These are phyloP conservation scores for Penicillium desertorum DNA, from an alignment of 495 filamentous ascomycete genomes.

Conservation along the genomic window DNA sequence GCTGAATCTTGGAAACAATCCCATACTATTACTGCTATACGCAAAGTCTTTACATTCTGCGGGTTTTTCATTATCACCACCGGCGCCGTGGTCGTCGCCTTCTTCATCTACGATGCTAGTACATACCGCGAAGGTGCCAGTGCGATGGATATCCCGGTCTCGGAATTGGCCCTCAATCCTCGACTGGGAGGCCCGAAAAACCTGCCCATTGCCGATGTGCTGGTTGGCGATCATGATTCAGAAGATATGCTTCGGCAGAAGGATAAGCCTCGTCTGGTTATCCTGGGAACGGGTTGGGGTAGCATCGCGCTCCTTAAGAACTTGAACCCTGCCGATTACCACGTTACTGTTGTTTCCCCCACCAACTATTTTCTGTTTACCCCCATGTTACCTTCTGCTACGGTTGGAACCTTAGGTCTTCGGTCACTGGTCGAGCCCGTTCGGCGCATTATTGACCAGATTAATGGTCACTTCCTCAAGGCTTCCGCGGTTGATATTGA, in stretches of 20 bases:
- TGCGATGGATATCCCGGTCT: slow-evolving; percentile 73
- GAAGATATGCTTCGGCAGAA: slow-evolving; percentile 65
- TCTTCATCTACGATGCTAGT: slow-evolving; percentile 93
- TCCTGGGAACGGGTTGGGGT: slow-evolving; percentile 94
- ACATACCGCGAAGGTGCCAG: slow-evolving; percentile 74
- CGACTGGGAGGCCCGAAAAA: slow-evolving; percentile 92
- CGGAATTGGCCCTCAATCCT: slow-evolving; percentile 77
- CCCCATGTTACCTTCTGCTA: slow-evolving; percentile 94
- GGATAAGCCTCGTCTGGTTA: slow-evolving; percentile 86
- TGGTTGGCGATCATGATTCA: slow-evolving; percentile 83
- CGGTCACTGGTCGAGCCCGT: slow-evolving; percentile 91
- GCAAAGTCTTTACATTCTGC: slow-evolving; percentile 53
- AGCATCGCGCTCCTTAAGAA: slow-evolving; percentile 89
- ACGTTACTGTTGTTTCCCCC: slow-evolving; percentile 90
- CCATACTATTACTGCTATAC: slow-evolving; percentile 25
- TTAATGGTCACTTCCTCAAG: slow-evolving; percentile 87
- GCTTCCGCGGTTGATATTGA: slow-evolving; percentile 84
- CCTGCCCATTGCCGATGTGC: slow-evolving; percentile 81
- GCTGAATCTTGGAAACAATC: slow-evolving; percentile 16
- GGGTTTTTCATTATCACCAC: slow-evolving; percentile 59
- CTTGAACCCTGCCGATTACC: slow-evolving; percentile 84
- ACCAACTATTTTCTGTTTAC: slow-evolving; percentile 98
- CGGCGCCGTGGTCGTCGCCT: slow-evolving; percentile 62
- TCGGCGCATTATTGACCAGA: slow-evolving; percentile 70
- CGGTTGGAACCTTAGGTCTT: slow-evolving; percentile 91